These are phyloP conservation scores for Clitopilus hobsonii DNA, from an alignment of 768 basidiomycete species.

Conservation along the genomic window DNA sequence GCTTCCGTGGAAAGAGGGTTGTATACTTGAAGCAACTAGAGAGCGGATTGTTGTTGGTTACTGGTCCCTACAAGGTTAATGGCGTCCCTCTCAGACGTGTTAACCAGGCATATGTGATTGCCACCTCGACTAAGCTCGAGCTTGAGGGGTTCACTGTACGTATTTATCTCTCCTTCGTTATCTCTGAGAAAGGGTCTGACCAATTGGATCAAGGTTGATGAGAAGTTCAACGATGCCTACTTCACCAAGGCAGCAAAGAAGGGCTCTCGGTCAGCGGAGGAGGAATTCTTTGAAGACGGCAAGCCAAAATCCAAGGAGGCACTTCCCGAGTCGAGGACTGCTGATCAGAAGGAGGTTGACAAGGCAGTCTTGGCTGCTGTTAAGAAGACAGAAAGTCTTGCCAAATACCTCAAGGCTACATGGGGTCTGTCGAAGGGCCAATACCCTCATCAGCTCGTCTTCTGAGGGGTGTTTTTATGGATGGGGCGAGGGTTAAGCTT, in stretches of 20 bases:
- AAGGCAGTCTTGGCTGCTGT: constrained; percentile 73
- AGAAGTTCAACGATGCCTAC: constrained; percentile 92
- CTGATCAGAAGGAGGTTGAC: constrained; percentile 89
- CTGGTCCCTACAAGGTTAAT: constrained; percentile 97
- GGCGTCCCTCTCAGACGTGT: constrained; percentile 97
- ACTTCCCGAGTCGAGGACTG: constrained; percentile 81
- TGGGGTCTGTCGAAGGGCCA: constrained; percentile 97
- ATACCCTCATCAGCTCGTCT: constrained; percentile 91
- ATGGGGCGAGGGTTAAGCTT: constrained; percentile 12
- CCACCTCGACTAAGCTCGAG: constrained; percentile 93
- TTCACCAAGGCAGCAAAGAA: constrained; percentile 79
- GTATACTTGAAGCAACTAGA: constrained; percentile 96
- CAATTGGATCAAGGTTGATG: constrained; percentile 55
- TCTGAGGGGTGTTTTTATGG: constrained; percentile 39
- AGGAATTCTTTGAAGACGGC: constrained; percentile 94
- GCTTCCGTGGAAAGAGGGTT: constrained; percentile 97
- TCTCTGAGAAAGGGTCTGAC: neutral
- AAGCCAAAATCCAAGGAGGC: constrained; percentile 87
- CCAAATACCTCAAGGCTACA: constrained; percentile 87
- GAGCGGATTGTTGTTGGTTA: constrained; percentile 90
- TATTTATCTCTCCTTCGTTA: constrained; percentile 10
- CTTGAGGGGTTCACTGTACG: constrained; percentile 69
- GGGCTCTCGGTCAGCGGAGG: constrained; percentile 78
- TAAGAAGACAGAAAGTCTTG: constrained; percentile 87
- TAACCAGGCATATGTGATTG: constrained; percentile 98